Base-by-base conservation (phyloP, 2,329 filamentous ascomycete species). In the Hymenoscyphus albidus region DNA sequence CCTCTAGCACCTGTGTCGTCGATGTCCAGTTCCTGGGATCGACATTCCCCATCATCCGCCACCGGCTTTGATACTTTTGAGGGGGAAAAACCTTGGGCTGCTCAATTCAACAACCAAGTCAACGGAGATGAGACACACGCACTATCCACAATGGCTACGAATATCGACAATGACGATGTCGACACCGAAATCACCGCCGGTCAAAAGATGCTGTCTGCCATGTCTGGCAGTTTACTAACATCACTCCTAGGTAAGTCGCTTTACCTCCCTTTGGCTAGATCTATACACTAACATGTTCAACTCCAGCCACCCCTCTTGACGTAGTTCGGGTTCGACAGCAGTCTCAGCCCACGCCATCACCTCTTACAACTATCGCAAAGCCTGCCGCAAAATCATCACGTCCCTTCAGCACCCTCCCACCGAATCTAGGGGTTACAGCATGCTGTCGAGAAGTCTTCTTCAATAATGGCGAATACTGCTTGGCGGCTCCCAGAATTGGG, bases 381-480 rank as follows among this genome's bases (percentile, higher is more conserved):
- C 77, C 88, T 76, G 76, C 87, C 74, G 78, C 84, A 71, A 79
- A 83, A 74, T 76, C 88, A 76, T 68, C 78, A 74, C 54, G 76
- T 70, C 74, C 77, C 65, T 85, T 90, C 70, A 87, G 86, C 67
- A 86, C 89, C 69, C 84, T 95, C 59, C 92, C 92, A 63, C 87
- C 85, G 2, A 92, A 94, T 73, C 85, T 98, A 59, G 95, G 95
- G 66, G 92, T 98, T 62, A 97, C 93, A 16, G 88, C 93, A 48
- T 99, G 95, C 78, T 99, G 95, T 76, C 88, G 95, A 67, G 94
- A 99, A 77, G 94, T 99, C 42, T 99, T 98, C 77, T 99, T 96
- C 83, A 93, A 92, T 70, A 91, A 89, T 76, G 85, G 88, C 31
- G 85, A 85, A 3, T 83, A 85, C 12, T 83, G 83, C 35, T 79